phyloP scores from a whole-genome alignment of 306 rosid genomes.

The Purshia tridentata region DNA sequence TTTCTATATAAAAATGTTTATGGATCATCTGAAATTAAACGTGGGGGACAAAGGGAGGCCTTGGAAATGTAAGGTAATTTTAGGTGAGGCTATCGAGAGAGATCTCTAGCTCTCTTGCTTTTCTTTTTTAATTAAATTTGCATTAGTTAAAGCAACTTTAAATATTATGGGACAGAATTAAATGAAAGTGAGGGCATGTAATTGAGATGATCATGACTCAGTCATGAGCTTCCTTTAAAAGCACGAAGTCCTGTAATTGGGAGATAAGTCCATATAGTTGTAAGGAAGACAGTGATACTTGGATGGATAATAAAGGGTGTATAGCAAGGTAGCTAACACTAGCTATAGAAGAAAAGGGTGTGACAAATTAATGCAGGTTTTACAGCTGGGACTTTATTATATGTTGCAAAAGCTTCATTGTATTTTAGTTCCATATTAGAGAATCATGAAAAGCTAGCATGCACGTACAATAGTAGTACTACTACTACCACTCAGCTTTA shows the following conservation, averaged over 20 bases:
- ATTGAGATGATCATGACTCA: neutral
- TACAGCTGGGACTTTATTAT: neutral
- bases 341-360: neutral
- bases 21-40: conserved; percentile 3
- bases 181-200: conserved; percentile 19
- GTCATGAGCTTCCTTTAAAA: neutral
- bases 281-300: too few relatives aligned
- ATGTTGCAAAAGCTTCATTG: neutral
- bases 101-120: conserved; percentile 5
- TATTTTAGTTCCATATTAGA: neutral
- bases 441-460: neutral
- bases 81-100: conserved; percentile 42
- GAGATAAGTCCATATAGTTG: too few relatives aligned
- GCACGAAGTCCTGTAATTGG: too few relatives aligned
- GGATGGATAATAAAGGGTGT: too few relatives aligned
- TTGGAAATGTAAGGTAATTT: conserved; percentile 58
- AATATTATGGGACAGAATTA: conserved; percentile 13
- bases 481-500: neutral
- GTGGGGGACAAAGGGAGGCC: conserved; percentile 29
- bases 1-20: neutral
- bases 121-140: neutral
- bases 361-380: neutral
- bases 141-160: conserved; percentile 9
- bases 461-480: neutral
- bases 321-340: neutral